phyloP scores from a whole-genome alignment of 208 protist genomes.

The Acanthamoeba castellanii region DNA sequence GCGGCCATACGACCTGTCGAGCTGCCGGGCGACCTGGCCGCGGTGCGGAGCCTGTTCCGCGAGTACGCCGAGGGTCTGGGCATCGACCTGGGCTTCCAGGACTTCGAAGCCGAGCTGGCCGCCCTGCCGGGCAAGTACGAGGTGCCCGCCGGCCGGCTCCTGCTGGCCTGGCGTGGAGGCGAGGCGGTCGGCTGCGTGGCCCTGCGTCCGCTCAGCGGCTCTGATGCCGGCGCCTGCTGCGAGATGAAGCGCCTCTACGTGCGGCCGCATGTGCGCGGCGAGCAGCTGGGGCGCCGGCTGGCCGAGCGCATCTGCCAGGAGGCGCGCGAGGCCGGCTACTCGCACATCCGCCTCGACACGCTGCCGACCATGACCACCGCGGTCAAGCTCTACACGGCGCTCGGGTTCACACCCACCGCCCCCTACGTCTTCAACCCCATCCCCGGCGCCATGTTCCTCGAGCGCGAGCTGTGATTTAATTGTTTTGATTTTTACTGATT shows the following conservation, averaged over 20 bases:
- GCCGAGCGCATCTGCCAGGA: not conserved
- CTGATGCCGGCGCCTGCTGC: not conserved
- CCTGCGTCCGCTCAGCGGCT: not conserved
- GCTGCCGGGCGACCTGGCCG: not conserved
- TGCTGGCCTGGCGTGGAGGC: not conserved
- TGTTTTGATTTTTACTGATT: no score
- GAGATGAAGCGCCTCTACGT: conserved; percentile 44
- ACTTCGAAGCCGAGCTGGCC: not conserved
- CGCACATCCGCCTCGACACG: not conserved
- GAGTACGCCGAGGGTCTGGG: conserved; percentile 22
- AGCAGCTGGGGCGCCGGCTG: conserved; percentile 1
- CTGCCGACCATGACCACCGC: not conserved
- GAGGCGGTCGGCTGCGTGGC: conserved; percentile 26
- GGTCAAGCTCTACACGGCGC: not conserved
- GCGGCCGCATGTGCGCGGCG: not conserved
- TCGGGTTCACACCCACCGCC: not conserved
- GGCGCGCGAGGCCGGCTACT: conserved; percentile 21
- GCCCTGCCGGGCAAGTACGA: conserved; percentile 2
- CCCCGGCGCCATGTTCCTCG: not conserved
- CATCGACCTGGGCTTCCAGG: not conserved
- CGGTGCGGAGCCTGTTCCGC: not conserved
- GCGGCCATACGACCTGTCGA: no score
- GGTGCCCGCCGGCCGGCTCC: not conserved
- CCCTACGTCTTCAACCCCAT: not conserved
- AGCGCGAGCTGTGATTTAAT: not conserved